Conservation (phyloP, 371 early-diverging fungal genomes). For the Mucor ambiguus region DNA sequence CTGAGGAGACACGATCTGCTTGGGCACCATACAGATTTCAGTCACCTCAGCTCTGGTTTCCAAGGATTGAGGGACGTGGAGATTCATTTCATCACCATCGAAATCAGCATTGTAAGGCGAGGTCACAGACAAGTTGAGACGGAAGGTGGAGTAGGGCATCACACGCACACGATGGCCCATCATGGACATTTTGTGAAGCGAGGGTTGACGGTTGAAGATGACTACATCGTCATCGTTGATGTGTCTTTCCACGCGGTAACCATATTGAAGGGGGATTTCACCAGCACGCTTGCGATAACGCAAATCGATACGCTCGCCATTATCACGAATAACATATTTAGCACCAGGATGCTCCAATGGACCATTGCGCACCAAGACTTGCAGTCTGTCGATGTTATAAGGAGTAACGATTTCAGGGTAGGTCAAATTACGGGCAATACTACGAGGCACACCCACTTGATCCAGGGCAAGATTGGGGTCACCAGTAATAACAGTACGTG, state of each 20-base stretch:
- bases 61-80: slow-evolving; percentile 98
- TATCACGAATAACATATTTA: slow-evolving; percentile 97
- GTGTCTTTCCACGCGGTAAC: slow-evolving; percentile 98
- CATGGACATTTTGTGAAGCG: slow-evolving; percentile 99
- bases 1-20: slow-evolving; percentile 98
- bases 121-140: slow-evolving; percentile 98
- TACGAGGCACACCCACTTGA: slow-evolving; percentile 99
- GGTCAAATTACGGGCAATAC: slow-evolving; percentile 98
- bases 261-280: slow-evolving; percentile 90
- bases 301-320: slow-evolving; percentile 97
- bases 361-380: slow-evolving; percentile 94
- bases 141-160: slow-evolving; percentile 99
- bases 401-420: slow-evolving; percentile 99
- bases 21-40: slow-evolving; percentile 97
- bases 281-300: slow-evolving; percentile 89
- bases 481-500: slow-evolving; percentile 99
- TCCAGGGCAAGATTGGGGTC: slow-evolving; percentile 98
- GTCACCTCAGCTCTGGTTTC: slow-evolving; percentile 96
- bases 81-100: slow-evolving; percentile 99
- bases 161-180: slow-evolving; percentile 99
- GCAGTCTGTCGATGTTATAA: slow-evolving; percentile 95
- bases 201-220: slow-evolving; percentile 99
- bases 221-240: slow-evolving; percentile 97
- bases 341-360: slow-evolving; percentile 99
- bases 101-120: slow-evolving; percentile 99